A percentile compares a stretch with the other conserved stretches of the same genome.
phyloP scores from a whole-genome alignment of 371 early-diverging fungal species.

The Basidiobolus heterosporus region DNA sequence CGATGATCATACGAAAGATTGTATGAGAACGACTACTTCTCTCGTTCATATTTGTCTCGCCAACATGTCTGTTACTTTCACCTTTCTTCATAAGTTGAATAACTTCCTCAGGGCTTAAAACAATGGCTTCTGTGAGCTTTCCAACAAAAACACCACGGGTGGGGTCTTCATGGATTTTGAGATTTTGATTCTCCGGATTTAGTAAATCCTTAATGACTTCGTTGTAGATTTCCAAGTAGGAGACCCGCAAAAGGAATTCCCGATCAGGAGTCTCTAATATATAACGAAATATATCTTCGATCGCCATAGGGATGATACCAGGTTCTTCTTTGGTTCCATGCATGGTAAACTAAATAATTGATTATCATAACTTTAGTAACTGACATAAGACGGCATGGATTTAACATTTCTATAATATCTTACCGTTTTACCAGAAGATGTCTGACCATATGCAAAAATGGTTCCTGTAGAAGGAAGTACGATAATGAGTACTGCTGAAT shows the following conservation, averaged over 20 bases:
- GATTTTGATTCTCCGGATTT: slow-evolving; percentile 50
- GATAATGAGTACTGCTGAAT: not conserved
- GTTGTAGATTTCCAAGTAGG: slow-evolving; percentile 93
- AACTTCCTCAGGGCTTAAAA: slow-evolving; percentile 67
- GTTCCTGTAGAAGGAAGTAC: slow-evolving; percentile 22
- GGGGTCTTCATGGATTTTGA: slow-evolving; percentile 65
- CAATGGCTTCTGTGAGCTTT: slow-evolving; percentile 73
- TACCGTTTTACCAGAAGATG: slow-evolving; percentile 67
- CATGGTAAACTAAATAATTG: not conserved
- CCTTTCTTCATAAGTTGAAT: slow-evolving; percentile 59
- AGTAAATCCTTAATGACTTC: slow-evolving; percentile 74
- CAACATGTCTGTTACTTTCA: slow-evolving; percentile 71
- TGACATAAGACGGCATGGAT: not conserved
- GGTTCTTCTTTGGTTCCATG: slow-evolving; percentile 22
- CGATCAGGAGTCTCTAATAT: slow-evolving; percentile 18
- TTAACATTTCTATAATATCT: not conserved
- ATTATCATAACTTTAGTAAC: not conserved
- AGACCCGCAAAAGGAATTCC: slow-evolving; percentile 76
- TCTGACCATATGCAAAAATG: slow-evolving; percentile 67
- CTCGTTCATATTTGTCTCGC: slow-evolving; percentile 74
- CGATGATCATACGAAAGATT: slow-evolving; percentile 67
- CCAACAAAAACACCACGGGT: slow-evolving; percentile 71
- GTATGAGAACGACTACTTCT: slow-evolving; percentile 80
- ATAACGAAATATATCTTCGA: slow-evolving; percentile 43
- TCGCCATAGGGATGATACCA: slow-evolving; percentile 67